Base-by-base conservation (phyloP, 1,284 basidiomycete genomes). In the Sparassis latifolia region DNA sequence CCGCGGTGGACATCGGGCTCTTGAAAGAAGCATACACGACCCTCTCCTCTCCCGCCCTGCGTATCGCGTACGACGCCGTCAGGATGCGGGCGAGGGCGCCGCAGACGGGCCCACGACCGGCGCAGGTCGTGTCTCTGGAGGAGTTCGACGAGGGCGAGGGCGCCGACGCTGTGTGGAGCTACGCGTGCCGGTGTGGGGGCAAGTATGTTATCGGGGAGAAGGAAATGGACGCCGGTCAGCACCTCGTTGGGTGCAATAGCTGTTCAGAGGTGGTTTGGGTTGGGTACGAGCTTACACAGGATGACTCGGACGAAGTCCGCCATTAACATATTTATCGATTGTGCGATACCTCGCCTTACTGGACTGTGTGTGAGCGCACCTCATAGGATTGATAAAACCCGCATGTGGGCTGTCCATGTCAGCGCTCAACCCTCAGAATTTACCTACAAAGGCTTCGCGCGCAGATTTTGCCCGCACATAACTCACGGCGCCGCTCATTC, bases 221-320 rank as follows among this genome's bases (percentile, higher is more conserved):
- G 1, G 75, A 84, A 50, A 74, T 90, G 71, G 85, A 89, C 55
- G 66, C 67, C 1, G 87, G 79, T 9, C 69, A 71, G 41, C 87
- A 90, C 65, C 69, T 89, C 9, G 68, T 87, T 6, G 80, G 75
- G 1, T 90, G 88, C 57, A 75, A 68, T 50, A 78, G 77, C 50
- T 90, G 87, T 60, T 90, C 88, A 10, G 88, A 90, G 65, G 78
- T 78, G 3, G 70, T 90, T 2, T 90, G 87, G 84, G 82, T 81
- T 20, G 87, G 88, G 2, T 90, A 88, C 58, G 82, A 87, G 62
- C 57, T 75, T 5, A 68, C 71, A 32, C 75, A 77, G 5, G 74
- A 71, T 4, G 56, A 45, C 10, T 51, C 52, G 1, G 53, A 40
- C 10, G 47, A 50, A 7, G 47, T 31, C 30, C n/a, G n/a, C n/a